Base-by-base conservation (phyloP, 2,329 filamentous ascomycete species). In the Tolypocladium cylindrosporum region DNA sequence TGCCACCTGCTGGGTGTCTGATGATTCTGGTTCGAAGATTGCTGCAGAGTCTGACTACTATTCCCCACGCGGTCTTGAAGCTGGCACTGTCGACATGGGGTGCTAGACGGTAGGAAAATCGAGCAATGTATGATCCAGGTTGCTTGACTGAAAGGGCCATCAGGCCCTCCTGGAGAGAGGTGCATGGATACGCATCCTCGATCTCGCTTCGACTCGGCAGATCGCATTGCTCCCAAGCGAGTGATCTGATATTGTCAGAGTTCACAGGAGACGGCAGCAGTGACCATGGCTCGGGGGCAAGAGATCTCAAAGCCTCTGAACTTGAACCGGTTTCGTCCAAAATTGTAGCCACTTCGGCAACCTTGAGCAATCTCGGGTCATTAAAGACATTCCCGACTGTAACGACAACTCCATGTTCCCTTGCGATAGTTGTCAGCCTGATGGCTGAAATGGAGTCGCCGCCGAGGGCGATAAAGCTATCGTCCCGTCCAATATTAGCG, bases 91-190 rank as follows among this genome's bases (percentile, higher is more conserved):
- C 59, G 4, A 65, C 48, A 14, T 64, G 27, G 11, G 41, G 42
- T 0, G 60, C 39, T 3, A 72, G 61, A 16, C 62, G 59, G 14
- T 69, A 59, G 2, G 64, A 66, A 24, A 67, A 61, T 42, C 69
- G 66, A 4, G 69, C 67, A 13, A 75, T 66, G 48, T 78, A 78
- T 1, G 71, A 69, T 2, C 72, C 73, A 0, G 64, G 55, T 14
- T 70, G 64, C 43, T 68, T 69, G n/a, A 61, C 64, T 0, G 73
- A 66, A 0, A 75, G 59, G 0, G 73, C 69, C 27, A 78, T 63
- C 1, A 78, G 65, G 3, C 72, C 74, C 57, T 73, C 72, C 55
- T 78, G 75, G 0, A 77, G 64, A 1, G 70, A 66, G 5, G 72
- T 73, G 62, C 73, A 75, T 10, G 75, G 74, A 51, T 73, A 77